Percentiles rank a stretch among this genome's conserved stretches.
phyloP scores from a whole-genome alignment of 2,329 filamentous ascomycete species.

The Ceratocystis destructans region DNA sequence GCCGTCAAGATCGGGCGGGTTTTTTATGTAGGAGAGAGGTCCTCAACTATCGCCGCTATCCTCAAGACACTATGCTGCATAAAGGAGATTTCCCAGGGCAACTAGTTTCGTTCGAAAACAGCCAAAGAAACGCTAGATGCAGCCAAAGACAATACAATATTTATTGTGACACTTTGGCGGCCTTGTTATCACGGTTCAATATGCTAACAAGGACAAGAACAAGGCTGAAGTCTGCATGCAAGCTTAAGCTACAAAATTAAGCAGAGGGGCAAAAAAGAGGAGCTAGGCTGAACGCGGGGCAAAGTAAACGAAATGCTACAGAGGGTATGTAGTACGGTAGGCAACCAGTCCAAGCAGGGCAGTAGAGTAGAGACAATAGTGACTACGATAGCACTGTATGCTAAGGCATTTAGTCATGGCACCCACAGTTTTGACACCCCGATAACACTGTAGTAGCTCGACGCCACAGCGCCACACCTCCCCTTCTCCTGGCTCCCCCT shows the following conservation, averaged over 20 bases:
- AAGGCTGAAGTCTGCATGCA: background rate
- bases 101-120: background rate
- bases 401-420: background rate
- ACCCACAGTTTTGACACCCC: background rate
- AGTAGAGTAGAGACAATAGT: background rate
- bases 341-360: background rate
- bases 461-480: constrained; percentile 5
- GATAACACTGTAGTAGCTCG: background rate
- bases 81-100: background rate
- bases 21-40: background rate
- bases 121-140: background rate
- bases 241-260: background rate
- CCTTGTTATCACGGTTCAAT: background rate
- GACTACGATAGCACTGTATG: background rate
- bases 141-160: background rate
- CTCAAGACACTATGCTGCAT: background rate
- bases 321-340: background rate
- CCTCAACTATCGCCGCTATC: too few relatives aligned
- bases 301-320: background rate
- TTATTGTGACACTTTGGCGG: background rate
- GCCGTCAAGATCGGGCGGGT: too few relatives aligned
- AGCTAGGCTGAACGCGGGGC: constrained; percentile 5
- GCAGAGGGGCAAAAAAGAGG: background rate
- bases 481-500: background rate
- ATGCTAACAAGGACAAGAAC: background rate